Percentiles rank a stretch among this genome's conserved stretches.
phyloP scores from a whole-genome alignment of 208 protist genomes.

The Leishmania guyanensis region DNA sequence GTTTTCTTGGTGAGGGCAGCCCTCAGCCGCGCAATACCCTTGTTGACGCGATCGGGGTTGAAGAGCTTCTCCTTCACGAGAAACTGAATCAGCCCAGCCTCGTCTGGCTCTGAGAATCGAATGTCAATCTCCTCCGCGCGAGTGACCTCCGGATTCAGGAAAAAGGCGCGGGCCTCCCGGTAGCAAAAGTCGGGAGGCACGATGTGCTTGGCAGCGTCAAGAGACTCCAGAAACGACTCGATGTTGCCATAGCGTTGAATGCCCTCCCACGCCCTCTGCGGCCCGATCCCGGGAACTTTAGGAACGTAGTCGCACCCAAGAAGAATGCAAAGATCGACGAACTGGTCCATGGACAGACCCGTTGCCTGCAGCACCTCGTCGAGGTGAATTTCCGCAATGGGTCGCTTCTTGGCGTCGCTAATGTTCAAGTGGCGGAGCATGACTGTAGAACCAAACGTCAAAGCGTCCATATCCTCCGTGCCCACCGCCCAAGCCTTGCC shows the following conservation, averaged over 20 bases:
- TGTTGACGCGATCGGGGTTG: conserved; percentile 88
- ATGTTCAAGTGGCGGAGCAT: conserved; percentile 97
- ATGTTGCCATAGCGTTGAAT: conserved; percentile 96
- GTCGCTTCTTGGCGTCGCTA: conserved; percentile 95
- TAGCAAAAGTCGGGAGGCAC: conserved; percentile 91
- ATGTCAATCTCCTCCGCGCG: conserved; percentile 78
- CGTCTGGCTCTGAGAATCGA: conserved; percentile 96
- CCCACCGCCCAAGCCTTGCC: conserved; percentile 97
- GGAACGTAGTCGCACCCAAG: conserved; percentile 99
- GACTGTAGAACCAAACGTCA: conserved; percentile 97
- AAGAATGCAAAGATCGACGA: conserved; percentile 99
- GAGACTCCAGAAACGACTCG: conserved; percentile 93
- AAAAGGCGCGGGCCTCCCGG: conserved; percentile 91
- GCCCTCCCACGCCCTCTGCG: conserved; percentile 94
- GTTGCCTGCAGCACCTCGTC: conserved; percentile 80
- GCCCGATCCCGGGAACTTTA: conserved; percentile 98
- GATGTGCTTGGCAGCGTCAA: conserved; percentile 87
- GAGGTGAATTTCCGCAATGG: conserved; percentile 96
- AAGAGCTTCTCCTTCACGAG: conserved; percentile 98
- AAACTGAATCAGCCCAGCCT: conserved; percentile 97
- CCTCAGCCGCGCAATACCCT: conserved; percentile 80
- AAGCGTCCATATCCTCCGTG: conserved; percentile 99
- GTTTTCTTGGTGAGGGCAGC: conserved; percentile 75
- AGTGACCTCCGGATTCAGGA: conserved; percentile 92
- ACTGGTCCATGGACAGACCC: conserved; percentile 93